These are phyloP conservation scores for Aspergillus piperis DNA, from an alignment of 2,329 filamentous ascomycete genomes.

Conservation along the genomic window DNA sequence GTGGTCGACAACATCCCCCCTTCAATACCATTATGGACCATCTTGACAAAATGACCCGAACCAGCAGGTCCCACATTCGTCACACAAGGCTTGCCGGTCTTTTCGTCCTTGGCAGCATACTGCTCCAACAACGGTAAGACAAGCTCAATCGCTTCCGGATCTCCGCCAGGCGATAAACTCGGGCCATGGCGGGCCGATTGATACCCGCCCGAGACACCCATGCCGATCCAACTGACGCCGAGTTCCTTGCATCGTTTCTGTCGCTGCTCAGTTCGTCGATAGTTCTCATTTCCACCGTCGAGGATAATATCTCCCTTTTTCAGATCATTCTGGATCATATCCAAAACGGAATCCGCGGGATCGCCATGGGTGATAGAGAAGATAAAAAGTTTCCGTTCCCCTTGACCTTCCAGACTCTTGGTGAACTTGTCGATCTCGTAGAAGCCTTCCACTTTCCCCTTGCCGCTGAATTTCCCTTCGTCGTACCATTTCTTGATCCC, in stretches of 20 bases:
- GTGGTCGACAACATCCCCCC: constrained; percentile 68
- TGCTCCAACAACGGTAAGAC: constrained; percentile 63
- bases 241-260: constrained; percentile 59
- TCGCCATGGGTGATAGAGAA: constrained; percentile 45
- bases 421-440: constrained; percentile 40
- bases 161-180: constrained; percentile 67
- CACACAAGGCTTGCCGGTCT: constrained; percentile 61
- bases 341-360: constrained; percentile 40
- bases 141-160: constrained; percentile 57
- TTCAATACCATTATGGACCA: constrained; percentile 75
- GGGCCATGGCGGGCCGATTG: constrained; percentile 67
- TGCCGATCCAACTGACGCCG: constrained; percentile 66
- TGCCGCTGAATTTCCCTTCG: constrained; percentile 25
- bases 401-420: constrained; percentile 35
- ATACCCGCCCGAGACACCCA: constrained; percentile 70
- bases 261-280: constrained; percentile 63
- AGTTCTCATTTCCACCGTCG: constrained; percentile 70
- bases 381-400: constrained; percentile 39
- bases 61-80: constrained; percentile 62
- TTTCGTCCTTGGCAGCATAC: constrained; percentile 63
- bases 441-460: constrained; percentile 38
- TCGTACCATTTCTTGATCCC: constrained; percentile 26
- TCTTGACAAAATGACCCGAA: constrained; percentile 72
- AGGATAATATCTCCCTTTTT: constrained; percentile 66
- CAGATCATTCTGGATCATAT: constrained; percentile 52